These are phyloP conservation scores for Globisporangium polare DNA, from an alignment of 352 stramenopile species.

Conservation along the genomic window DNA sequence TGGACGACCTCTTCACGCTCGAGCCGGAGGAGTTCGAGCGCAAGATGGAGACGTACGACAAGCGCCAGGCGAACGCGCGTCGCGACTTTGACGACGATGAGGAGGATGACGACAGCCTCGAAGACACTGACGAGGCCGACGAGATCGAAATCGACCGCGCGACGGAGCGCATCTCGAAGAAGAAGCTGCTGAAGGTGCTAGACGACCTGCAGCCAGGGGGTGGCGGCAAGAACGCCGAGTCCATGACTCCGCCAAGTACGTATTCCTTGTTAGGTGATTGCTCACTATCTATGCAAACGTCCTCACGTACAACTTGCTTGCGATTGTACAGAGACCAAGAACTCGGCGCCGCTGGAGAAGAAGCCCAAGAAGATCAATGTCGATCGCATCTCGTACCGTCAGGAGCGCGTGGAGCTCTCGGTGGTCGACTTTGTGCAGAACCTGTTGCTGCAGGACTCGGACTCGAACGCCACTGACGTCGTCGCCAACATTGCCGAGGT, in stretches of 20 bases:
- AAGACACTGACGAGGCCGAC: constrained; percentile 17
- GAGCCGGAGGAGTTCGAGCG: constrained; percentile 60
- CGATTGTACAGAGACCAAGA: constrained; percentile 55
- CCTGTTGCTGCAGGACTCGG: constrained; percentile 58
- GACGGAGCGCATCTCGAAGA: constrained; percentile 65
- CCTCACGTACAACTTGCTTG: background rate
- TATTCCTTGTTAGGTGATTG: background rate
- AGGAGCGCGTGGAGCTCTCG: constrained; percentile 64
- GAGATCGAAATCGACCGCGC: constrained; percentile 56
- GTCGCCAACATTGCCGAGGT: constrained; percentile 73
- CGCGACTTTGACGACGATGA: constrained; percentile 12
- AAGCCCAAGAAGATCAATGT: constrained; percentile 57
- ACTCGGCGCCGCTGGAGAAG: constrained; percentile 61
- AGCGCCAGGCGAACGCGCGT: constrained; percentile 29
- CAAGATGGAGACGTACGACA: constrained; percentile 47
- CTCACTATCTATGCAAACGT: background rate
- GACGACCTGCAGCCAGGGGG: constrained; percentile 49
- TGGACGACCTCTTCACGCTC: constrained; percentile 65
- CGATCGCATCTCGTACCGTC: constrained; percentile 65
- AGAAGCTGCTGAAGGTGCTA: constrained; percentile 66
- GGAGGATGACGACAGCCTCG: constrained; percentile 15
- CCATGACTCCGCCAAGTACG: constrained; percentile 27
- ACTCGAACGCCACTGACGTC: constrained; percentile 52
- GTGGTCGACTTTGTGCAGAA: constrained; percentile 71
- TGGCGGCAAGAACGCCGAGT: constrained; percentile 41